Base-by-base conservation (phyloP, 441 rosid genomes). In the Bruguiera hainesii region DNA sequence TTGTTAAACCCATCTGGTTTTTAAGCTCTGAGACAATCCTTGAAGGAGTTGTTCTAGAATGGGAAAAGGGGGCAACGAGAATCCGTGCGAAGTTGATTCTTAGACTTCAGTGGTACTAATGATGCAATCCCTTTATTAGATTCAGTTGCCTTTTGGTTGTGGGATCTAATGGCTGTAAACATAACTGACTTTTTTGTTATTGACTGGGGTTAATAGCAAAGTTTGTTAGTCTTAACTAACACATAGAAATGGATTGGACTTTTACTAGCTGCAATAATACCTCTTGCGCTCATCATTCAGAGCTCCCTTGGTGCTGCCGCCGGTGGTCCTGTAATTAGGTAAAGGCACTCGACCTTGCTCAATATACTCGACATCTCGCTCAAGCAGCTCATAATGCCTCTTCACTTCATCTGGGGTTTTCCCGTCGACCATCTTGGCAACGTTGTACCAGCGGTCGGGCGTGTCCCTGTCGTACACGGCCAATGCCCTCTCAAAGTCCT, bases 401-500 rank as follows among this genome's bases (percentile, higher is more conserved):
- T 86, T 87, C 61, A 87, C 96, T 73, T 93, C 96, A 18, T 93
- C 98, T 0, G 88, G 83, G 30, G 96, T 90, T 73, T 81, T 93
- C 26, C 90, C 93, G 30, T 87, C 96, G 56, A 93, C 98, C 0
- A 96, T 95, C 75, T 65, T 83, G 78, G 98, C 96, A 30, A 93
- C 86, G 81, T 93, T 93, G 72, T 73, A 60, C 98, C 98, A 93
- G 62, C 98, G 94, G 83, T 90, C 97, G 1, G 97, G 98, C 1
- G 98, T 90, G 70, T 93, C 98, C 80, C 79, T 80, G 83, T 93
- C 98, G 26, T 83, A 90, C 56, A 85, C 86, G 6, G 98, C 98
- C 75, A 93, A 84, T 5, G 97, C 98, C 78, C 71, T 82, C 77
- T 93, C 98, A 26, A 93, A 93, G 66, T 89, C 95, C 76, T 93